These are phyloP conservation scores for Aspergillus ruber DNA, from an alignment of 2,329 filamentous ascomycete species.

Conservation along the genomic window DNA sequence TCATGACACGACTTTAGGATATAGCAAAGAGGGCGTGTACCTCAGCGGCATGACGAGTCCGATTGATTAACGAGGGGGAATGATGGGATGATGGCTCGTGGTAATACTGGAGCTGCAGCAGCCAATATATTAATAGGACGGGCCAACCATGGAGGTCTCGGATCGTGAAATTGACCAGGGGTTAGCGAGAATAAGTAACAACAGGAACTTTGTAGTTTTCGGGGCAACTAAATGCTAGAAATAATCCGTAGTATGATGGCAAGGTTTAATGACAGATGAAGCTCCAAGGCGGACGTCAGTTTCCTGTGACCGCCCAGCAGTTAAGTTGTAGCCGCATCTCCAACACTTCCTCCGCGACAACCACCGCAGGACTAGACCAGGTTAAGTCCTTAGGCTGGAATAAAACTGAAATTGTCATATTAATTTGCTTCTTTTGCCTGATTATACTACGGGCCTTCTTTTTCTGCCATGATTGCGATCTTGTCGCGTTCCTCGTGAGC, in stretches of 20 bases:
- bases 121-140: too few relatives aligned
- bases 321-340: not conserved
- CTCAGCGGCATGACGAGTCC: conserved; percentile 14
- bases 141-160: too few relatives aligned
- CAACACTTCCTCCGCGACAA: not conserved
- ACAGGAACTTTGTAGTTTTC: too few relatives aligned
- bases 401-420: not conserved
- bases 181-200: too few relatives aligned
- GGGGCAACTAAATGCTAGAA: too few relatives aligned
- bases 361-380: not conserved
- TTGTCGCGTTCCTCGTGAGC: conserved; percentile 5
- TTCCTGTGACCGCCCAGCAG: not conserved
- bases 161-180: too few relatives aligned
- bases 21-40: conserved; percentile 1
- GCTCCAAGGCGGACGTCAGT: conserved; percentile 3
- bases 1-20: not conserved
- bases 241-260: too few relatives aligned
- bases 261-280: conserved; percentile 10
- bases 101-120: too few relatives aligned
- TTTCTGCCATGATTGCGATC: conserved; percentile 10
- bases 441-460: not conserved
- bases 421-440: not conserved
- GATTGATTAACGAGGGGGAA: not conserved
- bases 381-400: not conserved
- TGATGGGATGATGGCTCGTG: conserved; percentile 3